Base-by-base conservation (phyloP, 192 early-diverging fungal species). In the Coemansia biformis region DNA sequence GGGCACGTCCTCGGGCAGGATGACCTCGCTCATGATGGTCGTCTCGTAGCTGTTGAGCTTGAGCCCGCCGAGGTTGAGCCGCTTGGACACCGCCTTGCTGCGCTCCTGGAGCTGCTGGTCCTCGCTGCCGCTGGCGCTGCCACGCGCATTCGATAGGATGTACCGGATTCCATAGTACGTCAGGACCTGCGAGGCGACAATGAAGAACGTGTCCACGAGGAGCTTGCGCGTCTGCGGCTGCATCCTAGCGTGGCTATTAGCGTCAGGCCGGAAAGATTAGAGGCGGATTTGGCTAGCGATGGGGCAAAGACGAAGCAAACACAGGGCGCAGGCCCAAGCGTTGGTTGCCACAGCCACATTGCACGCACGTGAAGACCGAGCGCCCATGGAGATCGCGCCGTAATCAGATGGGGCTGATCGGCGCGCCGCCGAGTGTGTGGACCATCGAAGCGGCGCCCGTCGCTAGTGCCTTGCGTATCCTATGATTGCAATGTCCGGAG, bases 1-100 rank as follows among this genome's bases (percentile, higher is more conserved):
- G 14, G 75, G 47, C 45, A 97, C 90, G 47, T 99, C 96, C 34
- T 94, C 90, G 16, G 92, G 83, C 51, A 88, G 83, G 38, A 98
- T 87, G 7, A 99, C 89, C 66, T 98, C 96, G 41, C 86, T 59
- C 43, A 90, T 89, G 54, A 99, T 97, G 15, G 92, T 83, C 58
- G 86, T 81, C 69, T 99, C 96, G 63, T 98, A 86, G 58, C 93
- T 92, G 41, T 79, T 90, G 47, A 97, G 65, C 55, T 90, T 83
- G 43, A 96, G 43, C 16, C 45, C 48, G 8, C 48, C 48, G 8
- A 68, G 57, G 14, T 65, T 59, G 10, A 76, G 54, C 17, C 57
- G 50, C 37, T 40, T 51, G 34, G 65, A 60, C 9, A 75, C 60
- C 4, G 48, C 34, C 44, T 55, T 59, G 45, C 72, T 74, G 33